Base-by-base conservation (phyloP, 805 yeast genomes). In the Peterozyma toletana region DNA sequence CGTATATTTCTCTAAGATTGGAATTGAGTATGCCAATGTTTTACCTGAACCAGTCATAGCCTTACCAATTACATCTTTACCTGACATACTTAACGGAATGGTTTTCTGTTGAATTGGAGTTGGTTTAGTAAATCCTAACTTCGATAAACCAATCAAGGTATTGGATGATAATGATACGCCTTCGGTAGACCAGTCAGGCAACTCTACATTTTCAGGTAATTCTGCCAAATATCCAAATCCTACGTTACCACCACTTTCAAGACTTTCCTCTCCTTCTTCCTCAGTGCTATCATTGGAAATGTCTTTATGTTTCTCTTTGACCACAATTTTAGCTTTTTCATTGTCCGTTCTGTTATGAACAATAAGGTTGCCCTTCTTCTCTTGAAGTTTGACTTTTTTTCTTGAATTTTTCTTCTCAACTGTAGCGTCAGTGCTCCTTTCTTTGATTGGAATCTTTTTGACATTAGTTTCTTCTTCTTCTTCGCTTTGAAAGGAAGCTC, bases 11-110 rank as follows among this genome's bases (percentile, higher is more conserved):
- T 91, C 96, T 48, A 93, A 61, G 29, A 95, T 82, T 9, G 99
- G 97, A 27, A 93, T 77, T 38, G 96, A 96, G 60, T 87, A 93
- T 0, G 99, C 99, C 46, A 90, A 68, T 0, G 99, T 93, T 59
- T 93, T 93, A 71, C 99, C 99, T 1, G 96, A 86, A 60, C 99
- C 99, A 1, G 99, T 93, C 10, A 93, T 83, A 13, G 99, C 99
- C 58, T 91, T 93, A 44, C 99, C 99, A 51, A 93, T 80, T 3
- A 93, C 77, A 63, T 93, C 98, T 33, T 70, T 72, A 5, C 90
- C 95, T 29, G 70, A 68, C 11, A 87, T 46, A 2, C 91, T 87
- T 27, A 71, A 54, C 2, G 98, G 96, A 43, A 93, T 81, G 9
- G 91, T 70, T 45, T 67, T 66, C 47, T 70, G 72, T 63, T 93